phyloP scores from a whole-genome alignment of 2,329 filamentous ascomycete genomes.

The Calonectria pseudoturangicola region DNA sequence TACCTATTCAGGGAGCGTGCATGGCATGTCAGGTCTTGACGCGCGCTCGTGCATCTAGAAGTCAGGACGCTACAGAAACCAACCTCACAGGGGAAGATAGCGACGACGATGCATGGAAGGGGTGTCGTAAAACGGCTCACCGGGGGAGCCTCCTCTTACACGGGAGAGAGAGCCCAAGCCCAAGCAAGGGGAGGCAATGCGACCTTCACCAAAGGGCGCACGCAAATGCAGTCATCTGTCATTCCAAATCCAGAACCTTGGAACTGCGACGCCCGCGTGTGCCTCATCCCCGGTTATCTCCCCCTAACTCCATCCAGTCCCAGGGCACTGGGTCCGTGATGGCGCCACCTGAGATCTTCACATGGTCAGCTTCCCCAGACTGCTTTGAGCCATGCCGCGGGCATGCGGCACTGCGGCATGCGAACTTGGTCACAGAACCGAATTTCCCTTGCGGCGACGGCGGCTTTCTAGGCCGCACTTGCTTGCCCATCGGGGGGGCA shows the following conservation, averaged over 20 bases:
- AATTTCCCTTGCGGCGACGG: neutral
- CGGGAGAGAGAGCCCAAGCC: neutral
- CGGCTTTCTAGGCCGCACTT: conserved; percentile 7
- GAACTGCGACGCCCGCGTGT: neutral
- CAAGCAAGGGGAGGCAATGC: neutral
- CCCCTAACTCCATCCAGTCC: conserved; percentile 32
- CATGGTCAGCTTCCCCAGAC: conserved; percentile 12
- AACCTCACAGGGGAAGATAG: no score
- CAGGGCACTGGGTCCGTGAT: conserved; percentile 27
- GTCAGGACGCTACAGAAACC: neutral
- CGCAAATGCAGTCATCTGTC: conserved; percentile 30
- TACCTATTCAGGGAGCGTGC: neutral
- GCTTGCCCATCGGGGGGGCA: no score
- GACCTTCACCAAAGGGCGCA: conserved; percentile 27
- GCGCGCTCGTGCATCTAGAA: neutral
- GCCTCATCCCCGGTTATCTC: conserved; percentile 33
- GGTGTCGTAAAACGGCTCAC: neutral
- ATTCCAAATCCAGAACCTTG: conserved; percentile 16
- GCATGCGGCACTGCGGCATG: conserved; percentile 23
- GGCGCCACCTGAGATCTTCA: conserved; percentile 33
- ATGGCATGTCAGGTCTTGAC: neutral
- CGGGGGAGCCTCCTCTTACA: neutral
- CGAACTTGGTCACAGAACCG: neutral
- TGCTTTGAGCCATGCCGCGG: conserved; percentile 16
- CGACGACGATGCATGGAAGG: no score